Base-by-base conservation (phyloP, 306 rosid genomes). In the Styphnolobium japonicum region DNA sequence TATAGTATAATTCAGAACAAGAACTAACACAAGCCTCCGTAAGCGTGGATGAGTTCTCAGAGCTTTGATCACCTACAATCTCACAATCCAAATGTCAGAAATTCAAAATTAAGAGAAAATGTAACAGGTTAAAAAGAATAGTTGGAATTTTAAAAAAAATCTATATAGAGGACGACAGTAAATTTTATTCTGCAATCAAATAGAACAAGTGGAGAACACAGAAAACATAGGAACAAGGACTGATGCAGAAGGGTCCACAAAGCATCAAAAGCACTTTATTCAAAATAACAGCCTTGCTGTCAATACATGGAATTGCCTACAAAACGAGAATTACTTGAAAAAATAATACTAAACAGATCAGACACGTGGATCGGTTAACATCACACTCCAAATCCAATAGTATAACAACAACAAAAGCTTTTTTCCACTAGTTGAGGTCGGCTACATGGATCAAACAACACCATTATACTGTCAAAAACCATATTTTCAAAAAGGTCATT, bases 21-120 rank as follows among this genome's bases (percentile, higher is more conserved):
- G 81, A 71, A 91, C 99, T 87, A n/a, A 93, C 99, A 95, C 97
- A 75, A 95, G 92, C 86, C 96, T 89, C 73, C 85, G 87, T 63
- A 95, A 83, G 31, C 83, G 69, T 11, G 88, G 82, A 86, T 93
- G 95, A 71, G 94, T 93, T 82, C 99, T 95, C 77, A 93, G 81
- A 62, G 92, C 96, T 79, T 93, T 95, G 63, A 93, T 85, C 83
- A 95, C 98, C 98, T 93, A 90, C 69, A 85, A 83, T 62, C 23
- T 45, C 84, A 75, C 46, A 82, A 70, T 53, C 83, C 37, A 58
- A 53, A 31, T 37, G 65, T 67, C 67, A 67, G 77, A 71, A 55
- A 58, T 58, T 77, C 14, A 37, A 67, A 49, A 29, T 23, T 52
- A 51, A 52, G 71, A 70, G 29, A 56, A 64, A 67, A 39, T 18